Percentiles rank a stretch among this genome's conserved stretches.
Conservation (phyloP, 2,329 filamentous ascomycete species). For the Niveomyces coronatus region DNA sequence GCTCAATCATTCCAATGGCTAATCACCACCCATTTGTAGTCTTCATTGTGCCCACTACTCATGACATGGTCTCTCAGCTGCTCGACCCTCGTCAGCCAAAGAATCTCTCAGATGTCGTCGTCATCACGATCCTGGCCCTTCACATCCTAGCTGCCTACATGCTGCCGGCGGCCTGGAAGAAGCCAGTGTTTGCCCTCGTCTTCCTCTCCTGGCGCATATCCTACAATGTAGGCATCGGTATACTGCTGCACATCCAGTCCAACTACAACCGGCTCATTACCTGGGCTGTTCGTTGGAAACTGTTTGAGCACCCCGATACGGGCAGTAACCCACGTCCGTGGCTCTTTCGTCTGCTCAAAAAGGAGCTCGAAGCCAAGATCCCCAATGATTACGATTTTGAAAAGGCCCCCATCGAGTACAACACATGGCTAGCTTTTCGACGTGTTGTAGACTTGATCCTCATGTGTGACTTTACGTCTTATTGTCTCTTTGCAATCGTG, state of each 20-base stretch:
- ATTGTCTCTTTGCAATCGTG: constrained; percentile 88
- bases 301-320: constrained; percentile 77
- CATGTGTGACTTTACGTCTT: constrained; percentile 98
- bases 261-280: constrained; percentile 74
- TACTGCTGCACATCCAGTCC: constrained; percentile 81
- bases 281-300: constrained; percentile 76
- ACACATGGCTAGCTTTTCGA: constrained; percentile 95
- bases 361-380: constrained; percentile 90
- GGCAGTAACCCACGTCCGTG: constrained; percentile 73
- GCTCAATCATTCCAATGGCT: no score
- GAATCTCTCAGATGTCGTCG: constrained; percentile 76
- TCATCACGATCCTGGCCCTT: constrained; percentile 65
- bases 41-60: constrained; percentile 89
- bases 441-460: constrained; percentile 92
- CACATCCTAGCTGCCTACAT: constrained; percentile 66
- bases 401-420: constrained; percentile 91
- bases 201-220: constrained; percentile 88
- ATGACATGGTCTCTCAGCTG: constrained; percentile 98
- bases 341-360: constrained; percentile 75
- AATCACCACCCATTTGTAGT: constrained; percentile 41
- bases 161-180: constrained; percentile 58
- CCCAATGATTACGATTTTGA: constrained; percentile 89
- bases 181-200: constrained; percentile 68
- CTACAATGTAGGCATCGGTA: constrained; percentile 92
- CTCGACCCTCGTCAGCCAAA: constrained; percentile 92